Evolutionary conservation across 768 basidiomycete genomes (phyloP).

Genomic region (Lentinula raphanica): DNA sequence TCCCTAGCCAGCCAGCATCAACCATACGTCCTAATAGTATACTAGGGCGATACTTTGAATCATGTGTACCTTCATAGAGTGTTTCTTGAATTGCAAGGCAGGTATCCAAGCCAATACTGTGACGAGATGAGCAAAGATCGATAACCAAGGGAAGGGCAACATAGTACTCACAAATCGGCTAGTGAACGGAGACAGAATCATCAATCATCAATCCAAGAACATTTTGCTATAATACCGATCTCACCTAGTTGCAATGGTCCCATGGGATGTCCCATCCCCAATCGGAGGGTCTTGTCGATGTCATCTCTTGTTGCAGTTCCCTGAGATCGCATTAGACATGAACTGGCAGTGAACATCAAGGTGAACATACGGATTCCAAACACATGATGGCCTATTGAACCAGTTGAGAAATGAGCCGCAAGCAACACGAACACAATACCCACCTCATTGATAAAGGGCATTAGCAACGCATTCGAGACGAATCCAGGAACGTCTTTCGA

Average conservation of each 20-base stretch:
- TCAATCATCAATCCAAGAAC: neutral
- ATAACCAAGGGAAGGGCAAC: neutral
- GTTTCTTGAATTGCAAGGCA: constrained; percentile 92
- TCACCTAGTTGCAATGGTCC: constrained; percentile 84
- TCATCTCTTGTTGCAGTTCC: constrained; percentile 91
- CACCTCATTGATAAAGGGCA: constrained; percentile 97
- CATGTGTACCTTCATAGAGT: constrained; percentile 81
- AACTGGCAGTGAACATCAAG: no score
- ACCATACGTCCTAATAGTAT: constrained; percentile 93
- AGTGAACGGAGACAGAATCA: neutral
- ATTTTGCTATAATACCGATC: constrained; percentile 10
- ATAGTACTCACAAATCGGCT: constrained; percentile 52
- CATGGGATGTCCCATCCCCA: constrained; percentile 96
- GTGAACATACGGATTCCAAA: constrained; percentile 68
- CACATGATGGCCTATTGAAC: constrained; percentile 78
- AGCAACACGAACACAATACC: constrained; percentile 8
- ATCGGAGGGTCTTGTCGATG: constrained; percentile 88
- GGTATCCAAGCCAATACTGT: constrained; percentile 94
- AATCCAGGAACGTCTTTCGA: constrained; percentile 93
- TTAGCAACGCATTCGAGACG: constrained; percentile 90
- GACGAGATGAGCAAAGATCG: neutral
- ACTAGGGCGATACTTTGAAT: constrained; percentile 92
- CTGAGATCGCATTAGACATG: constrained; percentile 25
- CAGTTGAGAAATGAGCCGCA: constrained; percentile 1
- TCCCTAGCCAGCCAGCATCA: constrained; percentile 90